A percentile compares a stretch with the other conserved stretches of the same genome.
Evolutionary conservation across 129 eudicot species (phyloP).

Genomic region (Chrysanthemum makinoi): DNA sequence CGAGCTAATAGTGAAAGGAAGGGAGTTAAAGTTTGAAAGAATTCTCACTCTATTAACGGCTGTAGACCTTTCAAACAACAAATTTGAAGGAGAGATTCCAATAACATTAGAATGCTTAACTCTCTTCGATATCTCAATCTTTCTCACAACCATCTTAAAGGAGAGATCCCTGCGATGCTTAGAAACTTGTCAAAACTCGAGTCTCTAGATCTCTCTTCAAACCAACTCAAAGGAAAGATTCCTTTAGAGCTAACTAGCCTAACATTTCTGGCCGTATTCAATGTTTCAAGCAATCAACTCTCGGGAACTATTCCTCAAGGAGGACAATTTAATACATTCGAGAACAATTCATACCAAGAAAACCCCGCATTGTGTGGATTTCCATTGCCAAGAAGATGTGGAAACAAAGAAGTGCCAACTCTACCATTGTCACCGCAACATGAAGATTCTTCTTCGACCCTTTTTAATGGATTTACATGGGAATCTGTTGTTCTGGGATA

Average conservation of each 20-base stretch:
- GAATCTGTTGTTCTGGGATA: slow-evolving; percentile 12
- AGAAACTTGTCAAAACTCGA: slow-evolving; percentile 20
- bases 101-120: slow-evolving; percentile 3
- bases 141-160: slow-evolving; percentile 17
- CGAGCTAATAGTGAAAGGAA: slow-evolving; percentile 3
- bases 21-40: not conserved
- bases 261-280: not conserved
- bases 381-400: slow-evolving; percentile 20
- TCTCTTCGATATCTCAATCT: slow-evolving; percentile 23
- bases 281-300: slow-evolving; percentile 20
- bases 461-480: slow-evolving; percentile 18
- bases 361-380: slow-evolving; percentile 19
- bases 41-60: not conserved
- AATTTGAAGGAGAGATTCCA: not conserved
- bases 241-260: slow-evolving; percentile 6
- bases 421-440: not conserved
- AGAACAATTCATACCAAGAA: not conserved
- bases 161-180: slow-evolving; percentile 14
- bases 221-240: slow-evolving; percentile 17
- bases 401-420: not conserved
- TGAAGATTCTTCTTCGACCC: slow-evolving; percentile 8
- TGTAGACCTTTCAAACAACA: not conserved
- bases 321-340: slow-evolving; percentile 14
- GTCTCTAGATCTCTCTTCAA: slow-evolving; percentile 25
- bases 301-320: slow-evolving; percentile 24